These are phyloP conservation scores for Phaeosphaeriaceae sp. DNA, from an alignment of 2,329 filamentous ascomycete genomes.

Conservation along the genomic window DNA sequence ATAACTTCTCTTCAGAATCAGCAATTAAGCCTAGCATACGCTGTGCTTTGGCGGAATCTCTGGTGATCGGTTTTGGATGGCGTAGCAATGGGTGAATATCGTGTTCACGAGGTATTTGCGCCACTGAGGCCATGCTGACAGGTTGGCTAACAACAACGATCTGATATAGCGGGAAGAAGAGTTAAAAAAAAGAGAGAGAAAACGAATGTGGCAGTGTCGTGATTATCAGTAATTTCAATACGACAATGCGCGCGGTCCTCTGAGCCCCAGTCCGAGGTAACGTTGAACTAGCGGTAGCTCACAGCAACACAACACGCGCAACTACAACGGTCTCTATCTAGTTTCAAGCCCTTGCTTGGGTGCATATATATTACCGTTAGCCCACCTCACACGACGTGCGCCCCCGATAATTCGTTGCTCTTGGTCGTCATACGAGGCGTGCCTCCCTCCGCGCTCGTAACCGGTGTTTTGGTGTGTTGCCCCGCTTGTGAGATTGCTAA, in stretches of 20 bases:
- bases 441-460: constrained; percentile 12
- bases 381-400: constrained; percentile 27
- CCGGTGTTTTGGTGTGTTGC: constrained; percentile 9
- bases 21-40: constrained; percentile 33
- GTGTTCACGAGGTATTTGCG: constrained; percentile 24
- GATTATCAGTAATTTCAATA: constrained; percentile 30
- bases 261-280: constrained; percentile 24
- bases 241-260: constrained; percentile 23
- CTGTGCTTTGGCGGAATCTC: constrained; percentile 35
- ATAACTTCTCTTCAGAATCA: constrained; percentile 26
- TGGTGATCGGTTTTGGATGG: constrained; percentile 33
- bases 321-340: constrained; percentile 15
- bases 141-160: neutral
- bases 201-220: constrained; percentile 27
- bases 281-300: constrained; percentile 19
- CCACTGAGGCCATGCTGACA: constrained; percentile 28
- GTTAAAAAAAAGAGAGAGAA: constrained; percentile 15
- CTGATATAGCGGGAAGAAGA: constrained; percentile 2
- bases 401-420: constrained; percentile 31
- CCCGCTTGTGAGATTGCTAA: constrained; percentile 9
- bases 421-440: constrained; percentile 22
- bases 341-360: constrained; percentile 32
- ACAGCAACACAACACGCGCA: constrained; percentile 21
- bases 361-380: constrained; percentile 26
- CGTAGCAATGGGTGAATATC: constrained; percentile 31